A percentile compares a stretch with the other conserved stretches of the same genome.
Conservation (phyloP, 2,329 filamentous ascomycete genomes). For the Hysterium pulicare region DNA sequence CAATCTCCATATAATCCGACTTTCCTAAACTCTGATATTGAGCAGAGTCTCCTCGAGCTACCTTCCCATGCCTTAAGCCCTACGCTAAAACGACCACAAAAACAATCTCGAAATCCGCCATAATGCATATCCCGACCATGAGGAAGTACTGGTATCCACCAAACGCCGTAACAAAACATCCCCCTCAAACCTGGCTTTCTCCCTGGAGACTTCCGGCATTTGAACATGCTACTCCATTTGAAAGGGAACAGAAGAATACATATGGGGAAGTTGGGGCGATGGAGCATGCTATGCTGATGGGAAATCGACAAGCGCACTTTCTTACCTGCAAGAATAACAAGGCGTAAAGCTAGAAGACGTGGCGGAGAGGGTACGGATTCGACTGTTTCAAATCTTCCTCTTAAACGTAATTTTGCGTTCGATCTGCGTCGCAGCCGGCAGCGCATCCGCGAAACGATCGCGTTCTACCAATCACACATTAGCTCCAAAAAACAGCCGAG, state of each 20-base stretch:
- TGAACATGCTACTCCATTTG: neutral
- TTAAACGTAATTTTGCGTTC: constrained; percentile 43
- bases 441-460: constrained; percentile 43
- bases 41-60: too few relatives aligned
- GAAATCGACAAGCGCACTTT: too few relatives aligned
- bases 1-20: too few relatives aligned
- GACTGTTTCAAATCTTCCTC: constrained; percentile 31
- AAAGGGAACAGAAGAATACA: neutral
- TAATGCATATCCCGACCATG: too few relatives aligned
- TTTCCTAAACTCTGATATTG: too few relatives aligned
- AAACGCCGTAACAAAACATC: neutral
- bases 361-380: neutral
- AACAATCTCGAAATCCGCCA: too few relatives aligned
- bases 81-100: too few relatives aligned
- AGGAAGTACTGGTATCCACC: too few relatives aligned
- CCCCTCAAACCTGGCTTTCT: neutral
- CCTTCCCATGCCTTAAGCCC: too few relatives aligned
- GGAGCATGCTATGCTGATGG: too few relatives aligned
- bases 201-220: neutral
- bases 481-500: constrained; percentile 11
- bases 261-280: too few relatives aligned
- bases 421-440: constrained; percentile 42
- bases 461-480: constrained; percentile 35
- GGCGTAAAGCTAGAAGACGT: neutral
- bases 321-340: neutral